Conservation (phyloP, 352 stramenopile genomes). For the Phytophthora sansomeana region DNA sequence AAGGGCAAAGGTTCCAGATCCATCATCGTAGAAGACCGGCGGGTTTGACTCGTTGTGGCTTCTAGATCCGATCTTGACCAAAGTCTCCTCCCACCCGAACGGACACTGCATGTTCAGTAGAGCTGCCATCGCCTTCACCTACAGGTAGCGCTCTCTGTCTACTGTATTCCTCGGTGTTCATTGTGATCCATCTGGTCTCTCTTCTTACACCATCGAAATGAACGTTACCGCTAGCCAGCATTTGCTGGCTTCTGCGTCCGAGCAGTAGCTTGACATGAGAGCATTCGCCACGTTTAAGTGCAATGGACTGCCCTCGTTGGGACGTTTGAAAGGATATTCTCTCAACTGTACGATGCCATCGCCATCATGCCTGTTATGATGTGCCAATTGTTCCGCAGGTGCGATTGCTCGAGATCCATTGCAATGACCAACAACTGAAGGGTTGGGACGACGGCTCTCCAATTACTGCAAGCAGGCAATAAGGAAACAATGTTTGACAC, state of each 20-base stretch:
- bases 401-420: too few species aligned
- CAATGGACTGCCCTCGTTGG: too few species aligned
- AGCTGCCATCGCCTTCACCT: not conserved
- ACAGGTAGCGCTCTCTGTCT: not conserved
- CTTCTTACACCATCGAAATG: conserved; percentile 17
- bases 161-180: not conserved
- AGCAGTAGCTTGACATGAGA: too few species aligned
- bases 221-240: conserved; percentile 7
- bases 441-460: too few species aligned
- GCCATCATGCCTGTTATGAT: too few species aligned
- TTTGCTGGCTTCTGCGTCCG: conserved; percentile 3
- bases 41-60: not conserved
- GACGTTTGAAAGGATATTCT: too few species aligned
- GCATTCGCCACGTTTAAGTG: too few species aligned
- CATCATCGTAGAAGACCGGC: conserved; percentile 7
- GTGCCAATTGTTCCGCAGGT: too few species aligned
- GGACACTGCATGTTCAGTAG: not conserved
- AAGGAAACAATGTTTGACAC: too few species aligned
- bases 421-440: too few species aligned
- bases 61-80: not conserved
- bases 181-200: not conserved
- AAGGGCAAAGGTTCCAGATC: not conserved
- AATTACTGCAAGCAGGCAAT: too few species aligned
- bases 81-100: not conserved
- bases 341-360: too few species aligned